Conservation (phyloP, 371 early-diverging fungal genomes). For the Lichtheimia ramosa region DNA sequence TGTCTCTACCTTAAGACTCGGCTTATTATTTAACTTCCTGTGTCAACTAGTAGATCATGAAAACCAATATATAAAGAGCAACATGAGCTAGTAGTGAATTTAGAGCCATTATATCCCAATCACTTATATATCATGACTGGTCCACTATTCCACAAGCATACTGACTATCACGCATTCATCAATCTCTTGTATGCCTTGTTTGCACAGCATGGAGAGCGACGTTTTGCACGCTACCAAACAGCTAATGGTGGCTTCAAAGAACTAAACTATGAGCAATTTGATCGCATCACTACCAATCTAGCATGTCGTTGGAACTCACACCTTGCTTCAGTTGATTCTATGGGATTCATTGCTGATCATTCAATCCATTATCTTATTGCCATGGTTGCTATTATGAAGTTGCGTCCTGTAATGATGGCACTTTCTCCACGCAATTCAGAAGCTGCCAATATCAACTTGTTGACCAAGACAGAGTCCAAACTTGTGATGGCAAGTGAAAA, state of each 20-base stretch:
- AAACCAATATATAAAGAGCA: too few relatives aligned
- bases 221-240: constrained; percentile 3
- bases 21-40: too few relatives aligned
- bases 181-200: neutral
- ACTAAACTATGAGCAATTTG: constrained; percentile 26
- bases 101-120: too few relatives aligned
- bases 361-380: constrained; percentile 15
- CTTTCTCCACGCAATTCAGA: constrained; percentile 38
- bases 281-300: constrained; percentile 24
- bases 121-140: too few relatives aligned
- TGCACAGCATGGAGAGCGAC: constrained; percentile 1
- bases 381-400: constrained; percentile 24
- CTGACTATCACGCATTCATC: constrained; percentile 8
- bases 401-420: constrained; percentile 14
- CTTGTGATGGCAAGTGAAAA: constrained; percentile 12
- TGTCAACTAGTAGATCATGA: too few relatives aligned
- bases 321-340: neutral
- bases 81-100: too few relatives aligned
- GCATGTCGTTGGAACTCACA: constrained; percentile 20
- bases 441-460: constrained; percentile 17
- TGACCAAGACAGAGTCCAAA: constrained; percentile 18
- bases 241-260: constrained; percentile 2
- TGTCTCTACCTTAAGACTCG: too few relatives aligned
- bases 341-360: constrained; percentile 27
- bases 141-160: neutral